phyloP scores from a whole-genome alignment of 495 filamentous ascomycete genomes.

The Apodospora peruviana region DNA sequence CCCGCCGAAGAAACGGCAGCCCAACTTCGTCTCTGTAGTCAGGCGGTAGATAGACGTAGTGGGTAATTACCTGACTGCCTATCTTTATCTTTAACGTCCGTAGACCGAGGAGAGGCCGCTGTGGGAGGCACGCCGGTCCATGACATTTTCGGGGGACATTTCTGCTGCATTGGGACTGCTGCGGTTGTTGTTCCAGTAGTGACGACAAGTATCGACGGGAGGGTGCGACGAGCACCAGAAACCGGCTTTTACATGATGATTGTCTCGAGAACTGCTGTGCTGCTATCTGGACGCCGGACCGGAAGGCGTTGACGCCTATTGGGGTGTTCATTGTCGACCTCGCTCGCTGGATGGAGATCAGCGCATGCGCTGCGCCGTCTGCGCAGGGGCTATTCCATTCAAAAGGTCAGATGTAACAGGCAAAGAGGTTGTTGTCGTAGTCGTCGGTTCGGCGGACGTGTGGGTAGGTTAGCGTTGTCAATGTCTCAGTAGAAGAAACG shows the following conservation, averaged over 20 bases:
- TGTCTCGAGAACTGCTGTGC: constrained; percentile 16
- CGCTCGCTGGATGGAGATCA: constrained; percentile 4
- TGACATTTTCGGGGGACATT: neutral
- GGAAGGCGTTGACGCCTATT: constrained; percentile 27
- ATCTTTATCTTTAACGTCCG: constrained; percentile 22
- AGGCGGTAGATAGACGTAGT: constrained; percentile 42
- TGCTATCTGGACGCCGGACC: constrained; percentile 21
- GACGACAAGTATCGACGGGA: constrained; percentile 16
- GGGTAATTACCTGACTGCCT: constrained; percentile 23
- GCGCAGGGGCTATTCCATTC: constrained; percentile 21
- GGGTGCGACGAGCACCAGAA: neutral
- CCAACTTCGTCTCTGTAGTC: constrained; percentile 42
- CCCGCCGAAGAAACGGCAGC: constrained; percentile 38
- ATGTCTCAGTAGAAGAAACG: too few species aligned
- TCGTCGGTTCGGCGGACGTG: neutral
- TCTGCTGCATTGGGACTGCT: neutral
- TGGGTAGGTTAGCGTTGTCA: neutral
- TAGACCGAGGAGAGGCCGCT: constrained; percentile 16
- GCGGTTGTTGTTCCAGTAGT: neutral
- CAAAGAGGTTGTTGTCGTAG: constrained; percentile 1
- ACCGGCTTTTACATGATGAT: neutral
- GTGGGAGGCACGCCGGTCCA: constrained; percentile 3
- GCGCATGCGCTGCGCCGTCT: constrained; percentile 23
- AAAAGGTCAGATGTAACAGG: constrained; percentile 7
- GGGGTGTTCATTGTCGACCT: constrained; percentile 22